A percentile compares a stretch with the other conserved stretches of the same genome.
Conservation (phyloP, 2,329 filamentous ascomycete genomes). For the Phialophora macrospora region DNA sequence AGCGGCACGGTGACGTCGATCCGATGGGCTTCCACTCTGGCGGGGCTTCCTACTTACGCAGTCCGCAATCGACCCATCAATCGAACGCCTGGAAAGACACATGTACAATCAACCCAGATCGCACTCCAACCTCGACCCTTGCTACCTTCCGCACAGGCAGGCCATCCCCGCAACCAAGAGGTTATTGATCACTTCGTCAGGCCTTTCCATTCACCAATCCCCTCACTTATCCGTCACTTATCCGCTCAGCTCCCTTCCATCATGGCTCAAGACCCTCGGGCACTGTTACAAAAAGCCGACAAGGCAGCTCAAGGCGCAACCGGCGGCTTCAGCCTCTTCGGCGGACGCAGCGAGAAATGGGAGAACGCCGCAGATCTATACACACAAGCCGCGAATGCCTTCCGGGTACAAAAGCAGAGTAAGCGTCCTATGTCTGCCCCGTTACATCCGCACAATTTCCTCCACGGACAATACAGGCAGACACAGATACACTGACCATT, state of each 20-base stretch:
- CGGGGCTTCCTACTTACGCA: not conserved
- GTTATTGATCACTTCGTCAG: not conserved
- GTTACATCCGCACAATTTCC: not conserved
- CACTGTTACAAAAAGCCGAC: conserved; percentile 84
- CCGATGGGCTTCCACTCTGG: not conserved
- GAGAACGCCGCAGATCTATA: conserved; percentile 88
- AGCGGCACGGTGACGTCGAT: conserved; percentile 17
- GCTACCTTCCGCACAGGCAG: not conserved
- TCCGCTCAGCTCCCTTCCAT: conserved; percentile 32
- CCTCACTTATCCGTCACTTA: not conserved
- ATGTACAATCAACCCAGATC: not conserved
- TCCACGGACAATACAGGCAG: not conserved
- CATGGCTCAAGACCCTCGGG: conserved; percentile 79
- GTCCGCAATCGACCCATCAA: not conserved
- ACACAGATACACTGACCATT: conserved; percentile 4
- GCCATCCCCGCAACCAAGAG: not conserved
- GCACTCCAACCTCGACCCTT: not conserved
- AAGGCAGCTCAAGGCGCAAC: conserved; percentile 75
- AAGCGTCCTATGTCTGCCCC: conserved; percentile 41
- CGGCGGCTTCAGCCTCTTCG: conserved; percentile 87
- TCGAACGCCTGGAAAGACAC: conserved; percentile 1
- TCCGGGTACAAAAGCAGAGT: conserved; percentile 86
- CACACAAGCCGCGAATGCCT: conserved; percentile 86
- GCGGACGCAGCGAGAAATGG: conserved; percentile 83
- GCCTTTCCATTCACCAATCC: not conserved